These are phyloP conservation scores for Angomonas ambiguus DNA, from an alignment of 208 protist species.

Conservation along the genomic window DNA sequence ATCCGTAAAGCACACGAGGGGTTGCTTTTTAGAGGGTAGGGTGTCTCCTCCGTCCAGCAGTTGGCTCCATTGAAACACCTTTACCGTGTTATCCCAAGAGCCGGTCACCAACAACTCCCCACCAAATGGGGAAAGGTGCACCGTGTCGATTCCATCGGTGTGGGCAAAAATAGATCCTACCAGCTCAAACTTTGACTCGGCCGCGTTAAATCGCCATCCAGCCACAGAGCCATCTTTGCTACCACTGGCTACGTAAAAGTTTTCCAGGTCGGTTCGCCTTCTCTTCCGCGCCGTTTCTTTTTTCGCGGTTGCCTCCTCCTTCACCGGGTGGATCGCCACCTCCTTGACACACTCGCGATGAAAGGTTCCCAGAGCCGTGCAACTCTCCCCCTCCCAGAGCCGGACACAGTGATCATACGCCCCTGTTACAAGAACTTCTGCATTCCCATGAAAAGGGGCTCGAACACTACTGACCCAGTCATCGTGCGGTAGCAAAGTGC, in stretches of 20 bases:
- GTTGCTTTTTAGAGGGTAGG: constrained; percentile 51
- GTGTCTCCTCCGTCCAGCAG: constrained; percentile 21
- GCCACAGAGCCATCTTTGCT: constrained; percentile 77
- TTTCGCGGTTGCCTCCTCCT: neutral
- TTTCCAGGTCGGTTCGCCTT: constrained; percentile 6
- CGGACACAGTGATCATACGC: constrained; percentile 82
- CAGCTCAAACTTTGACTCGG: constrained; percentile 29
- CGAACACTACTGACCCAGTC: constrained; percentile 84
- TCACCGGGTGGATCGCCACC: constrained; percentile 46
- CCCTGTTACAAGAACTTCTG: constrained; percentile 59
- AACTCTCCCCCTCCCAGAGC: constrained; percentile 69
- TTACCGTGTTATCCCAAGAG: constrained; percentile 80
- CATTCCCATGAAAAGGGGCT: constrained; percentile 46
- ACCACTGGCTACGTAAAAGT: constrained; percentile 61
- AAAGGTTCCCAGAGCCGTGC: constrained; percentile 64
- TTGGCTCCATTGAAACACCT: constrained; percentile 60
- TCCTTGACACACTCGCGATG: constrained; percentile 76
- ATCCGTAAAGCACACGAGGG: constrained; percentile 71
- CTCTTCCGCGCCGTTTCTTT: constrained; percentile 10
- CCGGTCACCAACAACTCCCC: constrained; percentile 52
- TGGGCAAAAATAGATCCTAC: constrained; percentile 55
- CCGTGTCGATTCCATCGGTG: constrained; percentile 58
- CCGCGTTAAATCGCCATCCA: constrained; percentile 50
- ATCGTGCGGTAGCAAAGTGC: constrained; percentile 77
- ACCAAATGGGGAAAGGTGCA: constrained; percentile 52